These are phyloP conservation scores for Hypoxylon sp. DNA, from an alignment of 2,329 filamentous ascomycete species.

Conservation along the genomic window DNA sequence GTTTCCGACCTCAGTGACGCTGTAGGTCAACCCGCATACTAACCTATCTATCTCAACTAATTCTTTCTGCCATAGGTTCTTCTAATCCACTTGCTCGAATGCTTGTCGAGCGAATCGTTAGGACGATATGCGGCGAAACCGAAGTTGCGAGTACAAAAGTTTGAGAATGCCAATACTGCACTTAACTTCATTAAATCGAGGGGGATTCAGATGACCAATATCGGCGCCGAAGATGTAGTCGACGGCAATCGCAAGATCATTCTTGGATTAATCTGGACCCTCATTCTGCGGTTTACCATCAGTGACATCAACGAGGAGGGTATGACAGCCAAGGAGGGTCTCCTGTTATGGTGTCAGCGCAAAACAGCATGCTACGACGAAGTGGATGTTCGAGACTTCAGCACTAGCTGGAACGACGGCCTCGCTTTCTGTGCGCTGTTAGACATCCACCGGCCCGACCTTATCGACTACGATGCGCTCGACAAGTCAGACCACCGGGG, in stretches of 20 bases:
- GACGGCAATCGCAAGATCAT: conserved; percentile 99
- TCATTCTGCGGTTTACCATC: conserved; percentile 98
- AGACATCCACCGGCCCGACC: conserved; percentile 95
- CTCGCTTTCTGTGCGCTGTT: conserved; percentile 95
- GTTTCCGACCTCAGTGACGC: conserved; percentile 93
- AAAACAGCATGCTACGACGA: conserved; percentile 99
- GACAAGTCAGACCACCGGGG: conserved; percentile 95
- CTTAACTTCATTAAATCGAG: conserved; percentile 92
- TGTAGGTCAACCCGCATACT: conserved; percentile 66
- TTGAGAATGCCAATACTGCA: conserved; percentile 97
- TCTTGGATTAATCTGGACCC: conserved; percentile 95
- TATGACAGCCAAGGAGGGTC: conserved; percentile 95
- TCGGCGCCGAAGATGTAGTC: conserved; percentile 97
- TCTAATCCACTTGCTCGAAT: conserved; percentile 96
- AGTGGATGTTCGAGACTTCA: conserved; percentile 95
- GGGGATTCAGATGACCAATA: conserved; percentile 97
- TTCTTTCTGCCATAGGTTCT: conserved; percentile 72
- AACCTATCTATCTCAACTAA: neutral
- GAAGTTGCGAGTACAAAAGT: conserved; percentile 94
- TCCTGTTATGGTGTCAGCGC: conserved; percentile 96
- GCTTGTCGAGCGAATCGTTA: conserved; percentile 92
- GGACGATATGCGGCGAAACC: conserved; percentile 97
- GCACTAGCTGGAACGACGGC: conserved; percentile 95
- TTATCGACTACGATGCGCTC: conserved; percentile 95
- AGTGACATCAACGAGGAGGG: conserved; percentile 99